A percentile compares a stretch with the other conserved stretches of the same genome.
phyloP scores from a whole-genome alignment of 495 filamentous ascomycete genomes.

The Penicillium bovifimosum region DNA sequence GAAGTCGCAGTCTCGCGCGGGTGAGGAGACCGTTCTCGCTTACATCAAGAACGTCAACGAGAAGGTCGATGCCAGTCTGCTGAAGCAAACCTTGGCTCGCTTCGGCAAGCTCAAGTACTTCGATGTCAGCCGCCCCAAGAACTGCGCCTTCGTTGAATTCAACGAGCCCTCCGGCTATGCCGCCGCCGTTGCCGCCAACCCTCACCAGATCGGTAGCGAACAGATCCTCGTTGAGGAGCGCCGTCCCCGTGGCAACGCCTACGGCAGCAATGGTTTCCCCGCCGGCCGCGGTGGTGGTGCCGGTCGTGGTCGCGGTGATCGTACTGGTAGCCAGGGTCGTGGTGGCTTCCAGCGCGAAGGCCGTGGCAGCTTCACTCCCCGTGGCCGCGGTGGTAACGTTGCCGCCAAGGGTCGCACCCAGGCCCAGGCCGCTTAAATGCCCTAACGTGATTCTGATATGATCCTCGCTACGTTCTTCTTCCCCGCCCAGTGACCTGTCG shows the following conservation, averaged over 20 bases:
- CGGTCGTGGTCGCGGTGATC: slow-evolving; percentile 64
- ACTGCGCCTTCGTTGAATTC: slow-evolving; percentile 95
- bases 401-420: slow-evolving; percentile 46
- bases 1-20: slow-evolving; percentile 66
- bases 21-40: slow-evolving; percentile 64
- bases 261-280: slow-evolving; percentile 55
- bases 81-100: slow-evolving; percentile 58
- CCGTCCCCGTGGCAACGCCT: slow-evolving; percentile 64
- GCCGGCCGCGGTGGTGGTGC: slow-evolving; percentile 48
- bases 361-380: slow-evolving; percentile 49
- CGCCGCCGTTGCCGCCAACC: slow-evolving; percentile 77
- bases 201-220: slow-evolving; percentile 75
- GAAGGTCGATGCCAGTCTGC: slow-evolving; percentile 63
- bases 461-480: slow-evolving; percentile 8
- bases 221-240: slow-evolving; percentile 84
- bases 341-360: slow-evolving; percentile 64
- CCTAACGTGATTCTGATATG: neutral
- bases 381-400: slow-evolving; percentile 50
- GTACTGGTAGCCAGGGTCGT: slow-evolving; percentile 59
- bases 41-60: slow-evolving; percentile 95
- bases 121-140: slow-evolving; percentile 88
- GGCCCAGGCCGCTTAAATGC: slow-evolving; percentile 42
- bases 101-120: slow-evolving; percentile 81
- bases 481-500: neutral
- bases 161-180: slow-evolving; percentile 69